A percentile compares a stretch with the other conserved stretches of the same genome.
These are phyloP conservation scores for Tetraselmis chui DNA, from an alignment of 139 green algal species.

Conservation along the genomic window DNA sequence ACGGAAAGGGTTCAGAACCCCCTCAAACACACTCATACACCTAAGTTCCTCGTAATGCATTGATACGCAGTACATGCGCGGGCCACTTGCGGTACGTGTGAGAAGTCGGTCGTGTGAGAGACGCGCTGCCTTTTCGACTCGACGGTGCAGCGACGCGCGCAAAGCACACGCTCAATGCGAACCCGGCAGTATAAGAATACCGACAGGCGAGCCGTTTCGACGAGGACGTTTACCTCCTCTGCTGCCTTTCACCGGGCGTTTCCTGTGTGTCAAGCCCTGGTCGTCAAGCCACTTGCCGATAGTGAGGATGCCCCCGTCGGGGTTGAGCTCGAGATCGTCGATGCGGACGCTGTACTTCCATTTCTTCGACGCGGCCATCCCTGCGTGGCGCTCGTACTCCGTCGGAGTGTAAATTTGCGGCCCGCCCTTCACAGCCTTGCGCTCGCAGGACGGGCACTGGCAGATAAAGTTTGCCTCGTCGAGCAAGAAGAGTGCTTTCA, in stretches of 20 bases:
- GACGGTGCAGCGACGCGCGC: no score
- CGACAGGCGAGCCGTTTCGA: no score
- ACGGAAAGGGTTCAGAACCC: no score
- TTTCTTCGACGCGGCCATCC: slow-evolving; percentile 61
- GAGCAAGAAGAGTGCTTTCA: slow-evolving; percentile 13
- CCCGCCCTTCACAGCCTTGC: slow-evolving; percentile 5
- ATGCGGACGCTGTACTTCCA: slow-evolving; percentile 55
- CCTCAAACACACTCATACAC: no score
- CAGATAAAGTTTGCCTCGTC: slow-evolving; percentile 12
- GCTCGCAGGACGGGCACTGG: slow-evolving; percentile 15
- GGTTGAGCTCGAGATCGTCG: slow-evolving; percentile 9
- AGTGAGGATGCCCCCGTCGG: neutral
- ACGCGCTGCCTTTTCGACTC: no score
- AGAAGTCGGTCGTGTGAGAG: no score
- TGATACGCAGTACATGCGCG: no score
- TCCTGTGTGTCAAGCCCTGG: slow-evolving; percentile 6
- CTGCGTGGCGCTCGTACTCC: slow-evolving; percentile 67
- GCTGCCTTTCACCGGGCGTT: neutral
- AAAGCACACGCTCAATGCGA: no score
- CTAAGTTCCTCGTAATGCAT: no score
- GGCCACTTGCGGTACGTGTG: no score
- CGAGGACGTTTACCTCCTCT: neutral
- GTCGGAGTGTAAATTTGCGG: slow-evolving; percentile 36
- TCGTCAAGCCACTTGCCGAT: slow-evolving; percentile 38
- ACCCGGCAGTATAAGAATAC: no score